phyloP scores from a whole-genome alignment of 805 yeast species.

The Cyberlindnera veronae region DNA sequence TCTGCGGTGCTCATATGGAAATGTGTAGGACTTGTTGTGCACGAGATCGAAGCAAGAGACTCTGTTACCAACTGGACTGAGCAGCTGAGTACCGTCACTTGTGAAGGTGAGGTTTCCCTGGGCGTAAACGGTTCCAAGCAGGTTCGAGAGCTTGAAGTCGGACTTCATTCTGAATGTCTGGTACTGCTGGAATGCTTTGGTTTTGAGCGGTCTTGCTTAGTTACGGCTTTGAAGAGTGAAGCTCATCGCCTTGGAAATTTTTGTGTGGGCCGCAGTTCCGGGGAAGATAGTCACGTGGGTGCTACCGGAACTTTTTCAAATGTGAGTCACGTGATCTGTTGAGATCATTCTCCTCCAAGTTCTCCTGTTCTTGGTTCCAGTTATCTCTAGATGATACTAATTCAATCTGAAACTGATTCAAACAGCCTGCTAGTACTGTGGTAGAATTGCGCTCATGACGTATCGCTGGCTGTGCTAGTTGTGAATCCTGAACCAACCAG shows the following conservation, averaged over 20 bases:
- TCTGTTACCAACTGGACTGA: conserved; percentile 94
- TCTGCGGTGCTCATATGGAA: conserved; percentile 88
- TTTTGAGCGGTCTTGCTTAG: background rate
- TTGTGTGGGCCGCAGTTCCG: no score
- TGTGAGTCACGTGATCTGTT: no score
- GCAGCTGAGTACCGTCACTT: conserved; percentile 75
- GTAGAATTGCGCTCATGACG: no score
- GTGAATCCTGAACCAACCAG: no score
- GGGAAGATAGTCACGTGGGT: no score
- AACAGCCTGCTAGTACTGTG: no score
- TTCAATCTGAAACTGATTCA: no score
- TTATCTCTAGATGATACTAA: no score
- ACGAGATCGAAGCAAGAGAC: conserved; percentile 84
- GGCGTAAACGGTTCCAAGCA: conserved; percentile 91
- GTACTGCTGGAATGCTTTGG: background rate
- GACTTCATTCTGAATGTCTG: conserved; percentile 60
- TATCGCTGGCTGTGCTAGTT: no score
- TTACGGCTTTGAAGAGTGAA: background rate
- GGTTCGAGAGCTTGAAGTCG: conserved; percentile 82
- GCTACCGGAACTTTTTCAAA: no score
- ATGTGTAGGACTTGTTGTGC: conserved; percentile 82
- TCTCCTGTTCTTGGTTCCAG: no score
- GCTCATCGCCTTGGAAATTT: conserved; percentile 20
- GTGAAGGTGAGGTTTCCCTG: conserved; percentile 89
- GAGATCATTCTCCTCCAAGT: no score